These are phyloP conservation scores for Macrotyloma uniflorum DNA, from an alignment of 306 rosid genomes.

Conservation along the genomic window DNA sequence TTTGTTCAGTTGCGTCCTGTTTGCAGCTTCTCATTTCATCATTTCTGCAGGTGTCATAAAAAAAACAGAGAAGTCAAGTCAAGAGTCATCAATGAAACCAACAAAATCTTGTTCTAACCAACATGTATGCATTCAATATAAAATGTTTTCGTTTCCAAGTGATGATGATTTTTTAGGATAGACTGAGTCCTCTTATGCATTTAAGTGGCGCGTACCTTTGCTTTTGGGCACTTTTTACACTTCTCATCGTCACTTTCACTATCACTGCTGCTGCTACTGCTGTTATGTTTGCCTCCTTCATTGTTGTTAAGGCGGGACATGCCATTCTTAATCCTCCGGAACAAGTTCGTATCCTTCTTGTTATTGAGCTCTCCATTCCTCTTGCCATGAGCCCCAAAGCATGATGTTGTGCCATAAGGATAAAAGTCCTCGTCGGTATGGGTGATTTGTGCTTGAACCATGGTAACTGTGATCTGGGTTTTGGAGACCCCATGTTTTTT, in stretches of 20 bases:
- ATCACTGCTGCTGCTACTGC: constrained; percentile 38
- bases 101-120: constrained; percentile 7
- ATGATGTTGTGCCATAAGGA: constrained; percentile 37
- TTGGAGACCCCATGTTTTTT: constrained; percentile 38
- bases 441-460: constrained; percentile 47
- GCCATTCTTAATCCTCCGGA: constrained; percentile 48
- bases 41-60: constrained; percentile 37
- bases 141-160: neutral
- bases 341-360: constrained; percentile 47
- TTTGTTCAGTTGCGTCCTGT: neutral
- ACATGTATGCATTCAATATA: constrained; percentile 1
- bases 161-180: neutral
- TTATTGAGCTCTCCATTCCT: constrained; percentile 38
- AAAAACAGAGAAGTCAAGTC: neutral
- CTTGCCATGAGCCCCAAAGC: constrained; percentile 37
- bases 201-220: constrained; percentile 9
- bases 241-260: constrained; percentile 42
- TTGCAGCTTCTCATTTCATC: constrained; percentile 33
- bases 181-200: neutral
- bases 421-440: constrained; percentile 29
- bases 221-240: constrained; percentile 26
- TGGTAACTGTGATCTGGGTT: constrained; percentile 41
- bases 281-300: constrained; percentile 29
- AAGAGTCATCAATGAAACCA: neutral
- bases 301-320: constrained; percentile 31